Base-by-base conservation (phyloP, 352 stramenopile genomes). In the Phytophthora megakarya region DNA sequence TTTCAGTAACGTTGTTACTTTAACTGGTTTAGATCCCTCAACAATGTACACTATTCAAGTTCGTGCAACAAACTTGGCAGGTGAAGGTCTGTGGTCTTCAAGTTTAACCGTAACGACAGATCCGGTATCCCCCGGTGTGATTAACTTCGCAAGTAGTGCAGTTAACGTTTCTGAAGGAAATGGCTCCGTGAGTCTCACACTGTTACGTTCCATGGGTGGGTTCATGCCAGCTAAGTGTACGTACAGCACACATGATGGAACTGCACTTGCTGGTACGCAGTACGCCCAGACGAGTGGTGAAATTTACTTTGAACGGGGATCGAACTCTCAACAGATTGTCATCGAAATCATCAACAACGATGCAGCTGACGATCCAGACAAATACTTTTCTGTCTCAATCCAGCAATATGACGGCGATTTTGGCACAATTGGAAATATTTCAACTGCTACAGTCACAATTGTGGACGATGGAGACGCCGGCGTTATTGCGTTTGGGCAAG, bases 271-370 rank as follows among this genome's bases (percentile, higher is more conserved):
- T n/a, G 55, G 55, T 0, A 50, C 67, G 4, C 67, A 88, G 18
- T 89, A 79, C 49, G 19, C 44, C 0, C 19, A 50, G 7, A 26
- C 30, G 3, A 50, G 10, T 6, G 78, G 78, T 3, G 25, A 46
- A 15, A 47, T 89, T 0, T 15, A 49, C 0, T 86, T 89, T 51
- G 33, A 49, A 13, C 56, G 47, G 9, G 73, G 63, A n/a, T 26
- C 63, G 0, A 63, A 50, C 12, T 66, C 38, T 15, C 42, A 68
- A 12, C 51, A 50, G 5, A 58, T 89, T 11, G 44, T n/a, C 0
- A 30, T 89, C 15, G 6, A 23, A 0, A 81, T 89, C 25, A 73
- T 82, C 32, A 84, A 88, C 61, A 86, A 89, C 44, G 42, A 65
- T 10, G 51, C 88, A 9, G 58, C 64, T 0, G 78, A 86, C 9